Evolutionary conservation across 208 protist species (phyloP).

Genomic region (Trypanosoma rangeli): DNA sequence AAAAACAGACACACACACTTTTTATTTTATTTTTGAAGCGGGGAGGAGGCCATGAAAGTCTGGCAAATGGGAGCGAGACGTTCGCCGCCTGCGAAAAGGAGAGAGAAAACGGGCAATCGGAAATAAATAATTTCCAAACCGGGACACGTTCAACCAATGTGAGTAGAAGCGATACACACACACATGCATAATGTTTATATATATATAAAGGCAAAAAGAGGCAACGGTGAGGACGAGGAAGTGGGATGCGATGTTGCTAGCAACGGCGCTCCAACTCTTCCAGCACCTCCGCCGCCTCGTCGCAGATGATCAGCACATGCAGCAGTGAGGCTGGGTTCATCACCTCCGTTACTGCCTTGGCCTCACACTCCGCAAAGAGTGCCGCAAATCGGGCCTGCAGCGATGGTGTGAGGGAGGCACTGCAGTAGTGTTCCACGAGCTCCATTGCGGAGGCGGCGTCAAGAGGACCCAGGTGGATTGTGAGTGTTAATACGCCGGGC

Average conservation of each 20-base stretch:
- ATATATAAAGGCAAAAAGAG: conserved; percentile 3
- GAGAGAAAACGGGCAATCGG: too few species aligned
- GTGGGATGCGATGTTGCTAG: not conserved
- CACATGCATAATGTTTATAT: not conserved
- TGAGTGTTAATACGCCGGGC: conserved; percentile 68
- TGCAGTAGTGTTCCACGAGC: conserved; percentile 70
- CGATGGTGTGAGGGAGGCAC: conserved; percentile 23
- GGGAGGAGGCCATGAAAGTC: too few species aligned
- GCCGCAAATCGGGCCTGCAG: conserved; percentile 4
- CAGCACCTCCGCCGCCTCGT: conserved; percentile 29
- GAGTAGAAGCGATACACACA: not conserved
- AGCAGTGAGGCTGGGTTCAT: conserved; percentile 54
- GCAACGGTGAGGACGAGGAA: conserved; percentile 1
- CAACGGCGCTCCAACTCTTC: conserved; percentile 13
- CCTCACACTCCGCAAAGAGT: conserved; percentile 14
- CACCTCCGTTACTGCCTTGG: not conserved
- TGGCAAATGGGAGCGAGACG: too few species aligned
- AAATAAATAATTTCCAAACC: conserved; percentile 25
- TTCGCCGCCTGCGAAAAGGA: too few species aligned
- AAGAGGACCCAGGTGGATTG: conserved; percentile 66
- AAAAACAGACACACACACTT: conserved; percentile 4
- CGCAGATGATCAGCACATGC: conserved; percentile 26
- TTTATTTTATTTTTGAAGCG: too few species aligned
- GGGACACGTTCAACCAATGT: too few species aligned
- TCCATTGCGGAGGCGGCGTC: conserved; percentile 36